Evolutionary conservation across 2,329 filamentous ascomycete species (phyloP).

Genomic region (Nannizzia gypsea): DNA sequence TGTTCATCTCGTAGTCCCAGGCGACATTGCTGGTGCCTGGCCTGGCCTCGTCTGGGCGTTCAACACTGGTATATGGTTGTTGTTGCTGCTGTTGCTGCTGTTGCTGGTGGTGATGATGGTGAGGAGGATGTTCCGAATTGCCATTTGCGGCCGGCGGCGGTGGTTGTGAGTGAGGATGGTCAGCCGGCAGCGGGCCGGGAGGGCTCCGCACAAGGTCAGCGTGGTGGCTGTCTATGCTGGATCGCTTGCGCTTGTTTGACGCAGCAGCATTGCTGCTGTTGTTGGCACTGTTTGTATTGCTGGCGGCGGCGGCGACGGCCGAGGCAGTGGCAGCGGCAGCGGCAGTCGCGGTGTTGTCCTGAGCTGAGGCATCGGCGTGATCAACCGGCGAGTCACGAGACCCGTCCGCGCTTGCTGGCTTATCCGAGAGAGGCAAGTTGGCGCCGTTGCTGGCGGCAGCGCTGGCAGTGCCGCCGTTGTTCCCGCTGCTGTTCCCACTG

Average conservation of each 20-base stretch:
- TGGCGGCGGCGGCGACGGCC: background rate
- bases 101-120: background rate
- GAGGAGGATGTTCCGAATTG: background rate
- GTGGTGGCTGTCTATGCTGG: conserved; percentile 46
- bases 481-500: background rate
- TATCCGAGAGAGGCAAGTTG: background rate
- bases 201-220: conserved; percentile 27
- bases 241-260: conserved; percentile 51
- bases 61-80: background rate
- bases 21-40: conserved; percentile 20
- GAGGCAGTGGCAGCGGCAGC: background rate
- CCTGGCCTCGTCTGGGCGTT: conserved; percentile 20
- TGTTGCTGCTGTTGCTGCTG: background rate
- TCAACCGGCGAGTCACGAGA: background rate
- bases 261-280: background rate
- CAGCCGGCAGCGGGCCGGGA: conserved; percentile 30
- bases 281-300: background rate
- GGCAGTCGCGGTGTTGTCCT: background rate
- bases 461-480: background rate
- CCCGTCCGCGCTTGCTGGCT: background rate
- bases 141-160: conserved; percentile 16
- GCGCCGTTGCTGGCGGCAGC: conserved; percentile 1
- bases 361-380: background rate
- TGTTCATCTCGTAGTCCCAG: conserved; percentile 26
- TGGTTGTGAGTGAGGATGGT: conserved; percentile 15